phyloP scores from a whole-genome alignment of 2,329 filamentous ascomycete species.

The Paecilomyces variotii region DNA sequence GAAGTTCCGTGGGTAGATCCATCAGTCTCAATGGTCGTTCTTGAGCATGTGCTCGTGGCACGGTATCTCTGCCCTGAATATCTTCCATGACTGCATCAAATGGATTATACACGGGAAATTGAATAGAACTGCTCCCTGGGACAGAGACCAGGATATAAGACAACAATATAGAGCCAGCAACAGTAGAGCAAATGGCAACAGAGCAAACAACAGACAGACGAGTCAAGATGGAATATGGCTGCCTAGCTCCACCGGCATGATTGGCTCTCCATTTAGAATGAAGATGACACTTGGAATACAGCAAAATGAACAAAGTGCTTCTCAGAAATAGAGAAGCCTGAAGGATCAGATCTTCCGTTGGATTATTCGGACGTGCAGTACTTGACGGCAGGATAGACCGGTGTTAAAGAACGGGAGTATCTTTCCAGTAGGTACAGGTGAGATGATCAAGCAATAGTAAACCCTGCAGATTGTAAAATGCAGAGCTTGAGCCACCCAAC shows the following conservation, averaged over 20 bases:
- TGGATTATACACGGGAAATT: background rate
- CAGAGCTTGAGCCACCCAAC: too few species aligned
- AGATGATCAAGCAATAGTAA: background rate
- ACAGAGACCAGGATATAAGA: background rate
- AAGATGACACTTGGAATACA: background rate
- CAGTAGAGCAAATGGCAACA: too few species aligned
- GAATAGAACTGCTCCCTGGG: background rate
- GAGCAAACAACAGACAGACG: background rate
- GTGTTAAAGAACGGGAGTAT: background rate
- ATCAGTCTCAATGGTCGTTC: slow-evolving; percentile 29
- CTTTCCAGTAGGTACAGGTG: background rate
- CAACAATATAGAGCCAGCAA: background rate
- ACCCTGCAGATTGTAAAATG: background rate
- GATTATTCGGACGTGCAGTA: background rate
- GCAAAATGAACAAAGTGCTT: background rate
- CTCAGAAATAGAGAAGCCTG: background rate
- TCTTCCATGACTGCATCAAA: background rate
- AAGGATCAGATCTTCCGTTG: background rate
- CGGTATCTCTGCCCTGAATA: background rate
- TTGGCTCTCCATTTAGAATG: background rate
- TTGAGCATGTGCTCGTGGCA: background rate
- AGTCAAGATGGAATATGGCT: background rate
- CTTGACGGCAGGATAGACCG: background rate
- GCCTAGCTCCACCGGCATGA: background rate
- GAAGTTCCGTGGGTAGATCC: slow-evolving; percentile 58